A percentile compares a stretch with the other conserved stretches of the same genome.
Evolutionary conservation across 257 asterid species (phyloP).

Genomic region (Solanum tarijense): DNA sequence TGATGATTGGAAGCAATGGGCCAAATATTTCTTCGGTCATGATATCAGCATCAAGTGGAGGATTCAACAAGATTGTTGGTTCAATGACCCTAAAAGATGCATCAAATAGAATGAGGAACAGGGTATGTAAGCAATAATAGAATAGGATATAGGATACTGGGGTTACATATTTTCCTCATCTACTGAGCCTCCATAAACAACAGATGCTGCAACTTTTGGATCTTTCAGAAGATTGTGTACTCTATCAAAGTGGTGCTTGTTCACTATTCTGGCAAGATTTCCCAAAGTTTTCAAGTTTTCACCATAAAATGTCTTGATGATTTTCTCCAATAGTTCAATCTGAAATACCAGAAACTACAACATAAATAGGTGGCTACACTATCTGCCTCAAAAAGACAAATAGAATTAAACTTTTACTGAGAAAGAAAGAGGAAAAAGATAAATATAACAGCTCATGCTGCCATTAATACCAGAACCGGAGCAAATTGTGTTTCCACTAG

Average conservation of each 20-base stretch:
- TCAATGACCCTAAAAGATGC: constrained; percentile 52
- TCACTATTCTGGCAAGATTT: constrained; percentile 62
- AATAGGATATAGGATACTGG: not conserved
- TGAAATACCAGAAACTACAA: constrained; percentile 7
- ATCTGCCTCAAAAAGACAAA: not conserved
- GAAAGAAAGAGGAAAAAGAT: not conserved
- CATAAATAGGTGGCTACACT: not conserved
- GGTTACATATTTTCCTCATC: constrained; percentile 58
- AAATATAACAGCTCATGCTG: not conserved
- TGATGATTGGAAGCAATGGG: constrained; percentile 85
- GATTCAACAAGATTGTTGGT: constrained; percentile 85
- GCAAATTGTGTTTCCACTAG: constrained; percentile 56
- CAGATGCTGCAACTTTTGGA: constrained; percentile 46
- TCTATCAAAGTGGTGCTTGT: constrained; percentile 67
- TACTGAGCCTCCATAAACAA: constrained; percentile 77
- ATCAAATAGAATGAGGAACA: not conserved
- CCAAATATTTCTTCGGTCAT: constrained; percentile 94
- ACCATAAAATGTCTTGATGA: constrained; percentile 53
- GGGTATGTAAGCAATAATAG: not conserved
- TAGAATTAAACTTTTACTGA: not conserved
- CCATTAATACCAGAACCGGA: constrained; percentile 41
- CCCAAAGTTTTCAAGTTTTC: constrained; percentile 41
- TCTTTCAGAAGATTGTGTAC: constrained; percentile 54
- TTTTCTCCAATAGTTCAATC: constrained; percentile 62
- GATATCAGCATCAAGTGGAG: constrained; percentile 70